A percentile compares a stretch with the other conserved stretches of the same genome.
Conservation (phyloP, 2,329 filamentous ascomycete genomes). For the Trichophyton equinum region DNA sequence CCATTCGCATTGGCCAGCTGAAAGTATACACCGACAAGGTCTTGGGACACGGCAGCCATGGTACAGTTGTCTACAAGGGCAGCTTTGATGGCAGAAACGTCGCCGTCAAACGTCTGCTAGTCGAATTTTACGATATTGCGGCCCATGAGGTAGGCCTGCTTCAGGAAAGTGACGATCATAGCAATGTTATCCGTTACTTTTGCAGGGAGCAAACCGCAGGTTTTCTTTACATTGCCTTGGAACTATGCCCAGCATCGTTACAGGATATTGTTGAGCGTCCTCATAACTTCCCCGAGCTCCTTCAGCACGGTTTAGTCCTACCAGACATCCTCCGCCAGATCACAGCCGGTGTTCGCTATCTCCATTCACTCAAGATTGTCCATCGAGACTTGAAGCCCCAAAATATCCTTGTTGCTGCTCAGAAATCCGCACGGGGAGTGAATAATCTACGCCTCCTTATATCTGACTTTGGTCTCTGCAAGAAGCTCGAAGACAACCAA, state of each 20-base stretch:
- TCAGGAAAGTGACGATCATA: constrained; percentile 87
- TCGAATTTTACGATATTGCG: constrained; percentile 90
- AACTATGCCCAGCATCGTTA: constrained; percentile 84
- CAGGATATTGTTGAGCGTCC: constrained; percentile 81
- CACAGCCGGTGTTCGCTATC: constrained; percentile 72
- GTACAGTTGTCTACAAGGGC: constrained; percentile 93
- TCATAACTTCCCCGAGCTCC: constrained; percentile 52
- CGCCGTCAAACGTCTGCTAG: constrained; percentile 91
- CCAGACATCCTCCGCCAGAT: constrained; percentile 78
- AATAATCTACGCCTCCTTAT: constrained; percentile 74
- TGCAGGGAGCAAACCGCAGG: constrained; percentile 78
- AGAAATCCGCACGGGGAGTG: constrained; percentile 39
- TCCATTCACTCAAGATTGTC: constrained; percentile 86
- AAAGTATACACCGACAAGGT: constrained; percentile 48
- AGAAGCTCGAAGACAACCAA: constrained; percentile 88
- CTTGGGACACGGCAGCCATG: constrained; percentile 72
- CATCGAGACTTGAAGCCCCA: constrained; percentile 96
- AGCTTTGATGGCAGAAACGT: constrained; percentile 86
- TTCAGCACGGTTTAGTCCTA: constrained; percentile 54
- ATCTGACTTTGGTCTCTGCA: constrained; percentile 94
- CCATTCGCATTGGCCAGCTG: constrained; percentile 48
- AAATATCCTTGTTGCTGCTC: constrained; percentile 74
- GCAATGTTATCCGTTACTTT: constrained; percentile 93
- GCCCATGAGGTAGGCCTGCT: constrained; percentile 85
- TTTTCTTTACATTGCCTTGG: constrained; percentile 91